Evolutionary conservation across 768 basidiomycete species (phyloP).

Genomic region (Rhodotorula babjevae): DNA sequence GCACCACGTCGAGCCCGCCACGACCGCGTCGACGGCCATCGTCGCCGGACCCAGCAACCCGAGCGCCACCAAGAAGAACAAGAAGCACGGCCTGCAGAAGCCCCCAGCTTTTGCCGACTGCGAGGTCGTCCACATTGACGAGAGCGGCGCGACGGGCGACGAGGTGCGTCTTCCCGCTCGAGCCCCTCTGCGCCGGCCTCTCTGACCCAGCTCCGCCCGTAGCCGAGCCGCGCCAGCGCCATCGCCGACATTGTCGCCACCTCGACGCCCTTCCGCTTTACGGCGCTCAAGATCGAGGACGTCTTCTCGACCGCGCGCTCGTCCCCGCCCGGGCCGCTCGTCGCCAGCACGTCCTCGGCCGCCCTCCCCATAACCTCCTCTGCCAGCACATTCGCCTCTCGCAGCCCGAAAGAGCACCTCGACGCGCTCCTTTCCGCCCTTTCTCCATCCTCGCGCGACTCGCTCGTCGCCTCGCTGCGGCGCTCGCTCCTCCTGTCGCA

Average conservation of each 20-base stretch:
- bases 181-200: background rate
- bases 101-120: slow-evolving; percentile 7
- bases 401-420: background rate
- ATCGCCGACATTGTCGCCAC: slow-evolving; percentile 6
- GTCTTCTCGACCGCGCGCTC: slow-evolving; percentile 6
- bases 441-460: background rate
- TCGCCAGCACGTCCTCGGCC: background rate
- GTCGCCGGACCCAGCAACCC: too few relatives aligned
- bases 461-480: slow-evolving; percentile 5
- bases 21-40: too few relatives aligned
- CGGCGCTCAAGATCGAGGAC: slow-evolving; percentile 14
- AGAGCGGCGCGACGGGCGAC: slow-evolving; percentile 4
- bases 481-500: slow-evolving; percentile 16
- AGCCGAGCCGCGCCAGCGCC: slow-evolving; percentile 16
- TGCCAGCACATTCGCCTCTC: background rate
- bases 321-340: background rate
- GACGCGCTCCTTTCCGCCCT: slow-evolving; percentile 3
- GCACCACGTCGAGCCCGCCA: background rate
- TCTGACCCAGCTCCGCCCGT: background rate
- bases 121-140: slow-evolving; percentile 24
- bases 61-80: slow-evolving; percentile 6
- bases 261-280: slow-evolving; percentile 13
- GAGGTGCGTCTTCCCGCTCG: background rate
- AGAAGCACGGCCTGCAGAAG: slow-evolving; percentile 2
- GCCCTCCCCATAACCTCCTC: background rate